phyloP scores from a whole-genome alignment of 2,329 filamentous ascomycete genomes.

The Ophiostoma triangulosporum region DNA sequence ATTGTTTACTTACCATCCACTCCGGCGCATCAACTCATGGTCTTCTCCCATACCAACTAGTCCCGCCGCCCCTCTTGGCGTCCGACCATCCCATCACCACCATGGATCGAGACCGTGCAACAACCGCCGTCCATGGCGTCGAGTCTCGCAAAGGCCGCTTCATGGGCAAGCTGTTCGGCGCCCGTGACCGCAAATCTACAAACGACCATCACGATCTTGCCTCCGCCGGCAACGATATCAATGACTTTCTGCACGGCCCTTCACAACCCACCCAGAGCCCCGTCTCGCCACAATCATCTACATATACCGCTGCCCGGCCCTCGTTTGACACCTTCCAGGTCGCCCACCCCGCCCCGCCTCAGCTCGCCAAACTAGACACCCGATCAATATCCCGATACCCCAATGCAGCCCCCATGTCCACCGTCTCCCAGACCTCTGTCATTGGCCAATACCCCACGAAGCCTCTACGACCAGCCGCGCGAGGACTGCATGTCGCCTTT shows the following conservation, averaged over 20 bases:
- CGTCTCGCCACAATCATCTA: constrained; percentile 4
- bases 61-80: not conserved
- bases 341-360: constrained; percentile 35
- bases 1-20: no score
- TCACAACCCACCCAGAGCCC: constrained; percentile 15
- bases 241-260: constrained; percentile 44
- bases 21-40: no score
- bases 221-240: constrained; percentile 24
- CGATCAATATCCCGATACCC: constrained; percentile 41
- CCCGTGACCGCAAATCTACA: constrained; percentile 23
- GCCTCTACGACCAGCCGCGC: constrained; percentile 26
- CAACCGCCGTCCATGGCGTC: not conserved
- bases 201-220: constrained; percentile 25
- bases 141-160: constrained; percentile 35
- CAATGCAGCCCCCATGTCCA: constrained; percentile 34
- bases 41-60: no score
- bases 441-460: not conserved
- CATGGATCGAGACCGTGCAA: not conserved
- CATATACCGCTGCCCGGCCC: not conserved
- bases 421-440: constrained; percentile 30
- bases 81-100: no score
- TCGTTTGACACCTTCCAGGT: constrained; percentile 45
- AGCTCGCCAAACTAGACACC: constrained; percentile 40
- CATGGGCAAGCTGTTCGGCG: constrained; percentile 49
- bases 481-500: constrained; percentile 64